phyloP scores from a whole-genome alignment of 306 rosid species.

The barrel medic (Medicago truncatula) region DNA sequence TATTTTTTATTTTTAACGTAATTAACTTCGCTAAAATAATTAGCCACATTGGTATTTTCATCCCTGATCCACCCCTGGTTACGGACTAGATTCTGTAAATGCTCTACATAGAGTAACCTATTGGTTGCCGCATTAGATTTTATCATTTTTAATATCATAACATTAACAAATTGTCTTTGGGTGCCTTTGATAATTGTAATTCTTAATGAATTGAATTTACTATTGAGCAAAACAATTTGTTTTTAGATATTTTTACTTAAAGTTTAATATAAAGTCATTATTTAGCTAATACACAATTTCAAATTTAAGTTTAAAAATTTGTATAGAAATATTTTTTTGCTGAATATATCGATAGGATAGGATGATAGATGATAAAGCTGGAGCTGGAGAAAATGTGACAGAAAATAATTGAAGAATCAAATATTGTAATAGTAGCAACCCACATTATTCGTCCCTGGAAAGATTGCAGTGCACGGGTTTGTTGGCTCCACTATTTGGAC shows the following conservation, averaged over 20 bases:
- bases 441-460: neutral
- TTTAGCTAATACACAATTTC: neutral
- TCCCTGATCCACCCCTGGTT: too few relatives aligned
- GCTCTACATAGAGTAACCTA: too few relatives aligned
- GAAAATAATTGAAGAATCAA: conserved; percentile 3
- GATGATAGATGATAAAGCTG: conserved; percentile 1
- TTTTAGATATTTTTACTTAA: neutral
- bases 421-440: neutral
- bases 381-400: neutral
- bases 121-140: too few relatives aligned
- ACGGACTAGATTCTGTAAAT: too few relatives aligned
- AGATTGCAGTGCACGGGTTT: conserved; percentile 33
- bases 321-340: too few relatives aligned
- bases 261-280: neutral
- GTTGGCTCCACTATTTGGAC: conserved; percentile 19
- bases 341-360: neutral
- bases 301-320: neutral
- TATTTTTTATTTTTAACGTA: too few relatives aligned
- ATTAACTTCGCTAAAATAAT: too few relatives aligned
- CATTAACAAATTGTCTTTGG: too few relatives aligned
- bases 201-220: too few relatives aligned
- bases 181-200: too few relatives aligned
- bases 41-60: too few relatives aligned
- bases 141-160: too few relatives aligned
- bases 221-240: neutral